phyloP scores from a whole-genome alignment of 805 yeast species.

The Wickerhamiella azyma region DNA sequence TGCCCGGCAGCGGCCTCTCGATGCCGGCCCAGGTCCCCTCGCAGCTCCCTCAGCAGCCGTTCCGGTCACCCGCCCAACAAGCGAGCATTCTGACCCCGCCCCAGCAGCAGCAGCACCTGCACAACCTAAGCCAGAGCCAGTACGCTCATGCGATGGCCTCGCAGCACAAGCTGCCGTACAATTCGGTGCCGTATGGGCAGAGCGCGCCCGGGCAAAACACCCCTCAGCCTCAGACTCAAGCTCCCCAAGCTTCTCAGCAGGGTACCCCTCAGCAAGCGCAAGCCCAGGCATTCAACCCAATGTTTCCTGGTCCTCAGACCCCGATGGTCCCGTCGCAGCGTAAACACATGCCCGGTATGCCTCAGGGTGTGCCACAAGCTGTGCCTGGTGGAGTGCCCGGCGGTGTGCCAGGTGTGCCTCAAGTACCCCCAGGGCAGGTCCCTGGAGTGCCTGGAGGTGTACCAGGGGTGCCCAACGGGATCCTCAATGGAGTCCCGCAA shows the following conservation, averaged over 20 bases:
- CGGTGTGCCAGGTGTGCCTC: no score
- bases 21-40: constrained; percentile 16
- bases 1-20: no score
- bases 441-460: no score
- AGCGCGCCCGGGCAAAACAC: no score
- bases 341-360: constrained; percentile 2
- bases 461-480: no score
- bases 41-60: constrained; percentile 11
- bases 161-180: constrained; percentile 13
- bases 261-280: not conserved
- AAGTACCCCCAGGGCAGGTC: constrained; percentile 3
- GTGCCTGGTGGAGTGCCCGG: no score
- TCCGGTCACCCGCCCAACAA: constrained; percentile 11
- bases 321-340: not conserved
- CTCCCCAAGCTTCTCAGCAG: constrained; percentile 12
- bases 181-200: constrained; percentile 17
- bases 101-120: constrained; percentile 13
- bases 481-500: no score
- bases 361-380: constrained; percentile 1
- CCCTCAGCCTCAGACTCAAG: constrained; percentile 11
- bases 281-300: not conserved
- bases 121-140: constrained; percentile 8
- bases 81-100: constrained; percentile 8
- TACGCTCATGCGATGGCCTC: constrained; percentile 11
- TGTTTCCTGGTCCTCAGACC: not conserved